Base-by-base conservation (phyloP, 1,284 basidiomycete genomes). In the Microbotryum silenes-acaulis region DNA sequence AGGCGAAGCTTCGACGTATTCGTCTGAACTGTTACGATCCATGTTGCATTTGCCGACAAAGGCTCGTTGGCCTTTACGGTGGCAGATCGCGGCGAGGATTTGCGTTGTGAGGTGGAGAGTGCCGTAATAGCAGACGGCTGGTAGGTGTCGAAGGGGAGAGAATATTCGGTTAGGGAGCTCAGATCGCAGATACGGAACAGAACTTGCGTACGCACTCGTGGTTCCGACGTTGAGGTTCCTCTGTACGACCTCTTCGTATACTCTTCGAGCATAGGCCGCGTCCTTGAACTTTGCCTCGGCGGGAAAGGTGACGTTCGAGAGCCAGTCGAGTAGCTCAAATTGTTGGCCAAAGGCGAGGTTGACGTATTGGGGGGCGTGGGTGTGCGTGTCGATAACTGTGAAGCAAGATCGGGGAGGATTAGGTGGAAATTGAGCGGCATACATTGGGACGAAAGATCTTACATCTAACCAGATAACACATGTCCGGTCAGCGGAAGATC, bases 1-100 rank as follows among this genome's bases (percentile, higher is more conserved):
- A 0, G 65, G 64, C 5, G 83, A 85, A 4, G 79, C 72, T 75
- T 96, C 91, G 68, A 85, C 75, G 75, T 94, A 97, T 72, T 83
- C 78, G 14, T 79, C 75, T 0, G 88, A 85, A 49, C 78, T 81
- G 72, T 92, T 81, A 25, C 85, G 81, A 77, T 97, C 82, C 91
- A 97, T 97, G 77, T 90, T 92, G 76, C 93, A 97, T 85, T 94
- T 79, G 50, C 90, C 91, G 52, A 91, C 82, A 70, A 91, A 86
- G 0, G 88, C 91, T 53, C 93, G 82, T 76, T 97, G 92, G 23
- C 92, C 90, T 68, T 78, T 78, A 31, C 77, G 74, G 68, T 85
- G 81, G 48, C 89, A 82, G 29, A 89, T 82, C 53, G 90, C 83
- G 2, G 89, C 91, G 1, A 97, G 82, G 44, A 83, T 78, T 75